Evolutionary conservation across 805 yeast genomes (phyloP), one percentile per base, ranked within the genome.

Genomic region (Candida chauliodis): DNA sequence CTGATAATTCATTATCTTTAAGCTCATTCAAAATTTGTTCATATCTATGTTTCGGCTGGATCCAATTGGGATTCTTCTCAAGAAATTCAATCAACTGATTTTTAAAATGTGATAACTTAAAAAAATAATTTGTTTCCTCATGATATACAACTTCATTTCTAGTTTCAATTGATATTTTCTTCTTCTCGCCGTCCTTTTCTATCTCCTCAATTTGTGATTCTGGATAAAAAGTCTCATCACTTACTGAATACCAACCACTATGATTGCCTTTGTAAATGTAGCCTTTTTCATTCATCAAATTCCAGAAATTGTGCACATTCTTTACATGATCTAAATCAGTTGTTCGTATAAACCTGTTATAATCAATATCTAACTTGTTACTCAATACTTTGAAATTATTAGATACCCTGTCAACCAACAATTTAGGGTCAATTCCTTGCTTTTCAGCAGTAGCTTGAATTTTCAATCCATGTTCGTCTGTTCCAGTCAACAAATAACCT

Each of bases 381-480:
- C 95, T 91, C 35, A 93, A 64, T 1, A 55, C 56, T 48, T 74
- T 73, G 61, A 93, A 93, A 39, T 78, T 79, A 3, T 61, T 53
- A 1, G 87, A 76, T 2, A 87, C 73, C 10, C 61, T 61, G 54
- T 91, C 95, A 16, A 89, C 95, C 50, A 90, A 84, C 30, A 58
- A 53, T 51, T 81, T 73, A 1, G 96, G 70, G 1, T 63, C 62
- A n/a, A 58, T 55, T 0, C 71, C 69, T 5, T 53, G 52, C 9
- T 69, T 71, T 41, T 66, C 68, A 0, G 96, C 95, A 0, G 95
- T 97, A n/a, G 76, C 69, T 50, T 87, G 95, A 21, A 91, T 91
- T 65, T 93, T 93, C 38, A 89, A 63, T 0, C 99, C 99, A 58
- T 93, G 99, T 59, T 93, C 99, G 58, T 93, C 99, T 0, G 97